Base-by-base conservation (phyloP, 1,139 yeast genomes). In the Blastobotrys ciferrii region DNA sequence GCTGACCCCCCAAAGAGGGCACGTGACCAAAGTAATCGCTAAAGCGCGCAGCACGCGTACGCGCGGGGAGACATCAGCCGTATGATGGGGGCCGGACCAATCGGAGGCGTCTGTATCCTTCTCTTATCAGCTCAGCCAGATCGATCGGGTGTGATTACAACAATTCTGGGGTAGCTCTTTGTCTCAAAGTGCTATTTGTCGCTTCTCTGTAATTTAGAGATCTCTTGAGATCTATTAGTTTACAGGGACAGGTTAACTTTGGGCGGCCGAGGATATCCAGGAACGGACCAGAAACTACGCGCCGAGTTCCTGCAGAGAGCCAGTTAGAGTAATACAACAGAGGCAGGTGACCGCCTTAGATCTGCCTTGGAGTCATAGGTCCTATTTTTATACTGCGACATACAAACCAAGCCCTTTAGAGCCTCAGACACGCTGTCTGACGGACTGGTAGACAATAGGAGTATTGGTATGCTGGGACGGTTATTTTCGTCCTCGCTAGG, bases 401-500 rank as follows among this genome's bases (percentile, higher is more conserved):
- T 23, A 23, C 28, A 23, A 5, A 23, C 28, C 28, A 23, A 23
- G 28, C 5, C 28, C 9, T 23, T 6, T 23, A 23, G 28, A 23
- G 28, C 28, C 28, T 6, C 28, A 23, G 28, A 23, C 28, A 23
- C 28, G 28, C 28, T 23, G 28, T 23, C 28, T 23, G 28, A 9
- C 28, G 28, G 28, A 23, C 28, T 23, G 28, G 28, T 23, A 23
- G 28, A 23, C 9, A 6, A 6, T 23, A 23, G 28, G 9, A 23
- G 28, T 23, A 23, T 23, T 23, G 28, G 9, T 23, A 38, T 38
- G 42, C 17, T 38, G 17, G 42, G 42, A n/a, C 42, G 42, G 13
- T 30, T 38, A 9, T 38, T 38, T n/a, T 38, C 42, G 32, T 38
- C 42, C 19, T 23, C 31, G 32, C 25, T 38, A n/a, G 42, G 31